Evolutionary conservation across 257 asterid species (phyloP).

Genomic region (Solanum ossicruentum): DNA sequence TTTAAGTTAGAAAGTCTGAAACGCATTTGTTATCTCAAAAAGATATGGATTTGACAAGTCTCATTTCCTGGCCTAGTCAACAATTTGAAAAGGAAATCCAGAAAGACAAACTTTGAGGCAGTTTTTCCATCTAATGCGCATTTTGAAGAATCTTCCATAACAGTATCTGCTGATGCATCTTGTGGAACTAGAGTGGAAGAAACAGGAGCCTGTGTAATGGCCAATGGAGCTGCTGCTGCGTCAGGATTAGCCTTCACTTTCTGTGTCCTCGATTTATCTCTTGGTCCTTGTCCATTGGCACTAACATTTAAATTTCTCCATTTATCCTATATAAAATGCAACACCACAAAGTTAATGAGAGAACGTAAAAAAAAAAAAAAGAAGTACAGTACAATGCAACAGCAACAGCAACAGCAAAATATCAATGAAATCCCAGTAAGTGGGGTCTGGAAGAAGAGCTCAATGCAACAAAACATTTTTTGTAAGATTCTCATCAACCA

Average conservation of each 20-base stretch:
- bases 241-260: slow-evolving; percentile 43
- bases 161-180: slow-evolving; percentile 27
- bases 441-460: neutral
- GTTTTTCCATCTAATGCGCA: slow-evolving; percentile 44
- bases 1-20: neutral
- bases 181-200: slow-evolving; percentile 29
- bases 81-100: slow-evolving; percentile 9
- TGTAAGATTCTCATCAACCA: neutral
- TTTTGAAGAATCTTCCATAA: slow-evolving; percentile 35
- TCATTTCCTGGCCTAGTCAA: neutral
- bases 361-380: neutral
- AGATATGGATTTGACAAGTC: neutral
- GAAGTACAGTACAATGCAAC: neutral
- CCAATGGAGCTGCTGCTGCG: slow-evolving; percentile 27
- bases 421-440: no score
- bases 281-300: slow-evolving; percentile 51
- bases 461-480: neutral
- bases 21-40: neutral
- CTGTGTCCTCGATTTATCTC: slow-evolving; percentile 47
- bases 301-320: slow-evolving; percentile 78
- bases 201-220: slow-evolving; percentile 17
- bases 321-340: slow-evolving; percentile 44
- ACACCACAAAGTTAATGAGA: neutral
- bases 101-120: slow-evolving; percentile 40
- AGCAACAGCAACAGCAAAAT: neutral